Base-by-base conservation (phyloP, 192 early-diverging fungal genomes). In the Helicostylum pulchrum region DNA sequence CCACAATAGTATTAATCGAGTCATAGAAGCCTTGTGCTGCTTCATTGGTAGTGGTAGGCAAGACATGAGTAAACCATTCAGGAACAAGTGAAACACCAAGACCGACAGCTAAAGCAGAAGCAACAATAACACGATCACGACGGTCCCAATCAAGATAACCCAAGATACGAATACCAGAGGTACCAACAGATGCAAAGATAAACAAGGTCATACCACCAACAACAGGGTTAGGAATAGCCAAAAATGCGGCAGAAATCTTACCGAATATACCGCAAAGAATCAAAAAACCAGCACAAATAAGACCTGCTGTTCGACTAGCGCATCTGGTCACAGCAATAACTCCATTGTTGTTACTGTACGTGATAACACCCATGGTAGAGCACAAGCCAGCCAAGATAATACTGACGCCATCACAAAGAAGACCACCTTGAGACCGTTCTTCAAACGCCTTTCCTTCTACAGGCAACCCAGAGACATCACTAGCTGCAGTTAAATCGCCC, bases 261-360 rank as follows among this genome's bases (percentile, higher is more conserved):
- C 71, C 63, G 56, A 83, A 80, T 49, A 83, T 67, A 39, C 81
- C 81, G 70, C 76, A 77, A 15, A 83, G 73, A 19, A 83, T 55
- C 56, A 83, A 65, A 65, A 80, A 78, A 23, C 72, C 10, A 57
- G 82, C 84, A 49, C 81, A 83, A 68, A 77, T 76, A 44, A 81
- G 83, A 6, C 81, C 81, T 20, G 81, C 81, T 50, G 66, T 55
- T 30, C 75, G 72, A 55, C 81, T 83, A 53, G 81, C 81, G 32
- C 81, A 83, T 49, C 82, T 67, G 15, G 81, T 83, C 26, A 83
- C 53, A 2, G 81, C 79, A 43, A 83, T 83, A 69, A 83, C 74
- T 39, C 81, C 81, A 54, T 83, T 83, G 65, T 83, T 83, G 30
- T 83, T 81, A 32, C 82, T 82, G 42, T 81, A 83, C 21, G 82